Evolutionary conservation across 306 rosid genomes (phyloP).

Genomic region (Calophaca sinica): DNA sequence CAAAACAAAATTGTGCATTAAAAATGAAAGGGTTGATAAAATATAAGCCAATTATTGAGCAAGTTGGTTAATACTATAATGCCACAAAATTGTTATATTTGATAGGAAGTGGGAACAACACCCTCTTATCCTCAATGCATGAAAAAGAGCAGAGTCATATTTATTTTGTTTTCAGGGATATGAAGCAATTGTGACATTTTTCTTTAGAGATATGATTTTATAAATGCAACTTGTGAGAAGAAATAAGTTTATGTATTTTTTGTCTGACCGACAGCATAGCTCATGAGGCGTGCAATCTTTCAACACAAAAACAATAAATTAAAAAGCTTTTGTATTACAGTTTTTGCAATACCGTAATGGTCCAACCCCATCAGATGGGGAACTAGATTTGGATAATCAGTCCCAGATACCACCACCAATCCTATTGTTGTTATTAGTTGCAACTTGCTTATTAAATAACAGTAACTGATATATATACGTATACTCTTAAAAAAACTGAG

Average conservation of each 20-base stretch:
- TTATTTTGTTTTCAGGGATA: conserved; percentile 14
- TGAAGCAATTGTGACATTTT: background rate
- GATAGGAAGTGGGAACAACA: conserved; percentile 3
- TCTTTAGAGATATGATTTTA: conserved; percentile 40
- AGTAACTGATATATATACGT: background rate
- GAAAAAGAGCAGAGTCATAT: background rate
- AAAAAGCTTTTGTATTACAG: background rate
- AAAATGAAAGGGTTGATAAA: conserved; percentile 13
- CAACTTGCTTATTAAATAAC: background rate
- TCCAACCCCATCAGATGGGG: conserved; percentile 31
- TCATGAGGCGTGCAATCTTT: conserved; percentile 35
- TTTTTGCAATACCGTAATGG: conserved; percentile 1
- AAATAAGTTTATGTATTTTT: conserved; percentile 5
- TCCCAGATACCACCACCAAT: background rate
- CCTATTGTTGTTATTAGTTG: background rate
- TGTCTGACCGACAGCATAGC: background rate
- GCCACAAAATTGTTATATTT: conserved; percentile 17
- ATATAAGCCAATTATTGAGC: conserved; percentile 38
- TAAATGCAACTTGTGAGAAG: conserved; percentile 45
- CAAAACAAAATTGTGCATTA: background rate
- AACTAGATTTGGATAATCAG: conserved; percentile 1
- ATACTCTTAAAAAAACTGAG: background rate
- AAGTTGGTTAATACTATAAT: conserved; percentile 11
- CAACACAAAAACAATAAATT: conserved; percentile 29
- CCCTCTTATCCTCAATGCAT: conserved; percentile 19